A percentile compares a stretch with the other conserved stretches of the same genome.
These are phyloP conservation scores for Komagataella mondaviorum DNA, from an alignment of 805 yeast genomes.

Conservation along the genomic window DNA sequence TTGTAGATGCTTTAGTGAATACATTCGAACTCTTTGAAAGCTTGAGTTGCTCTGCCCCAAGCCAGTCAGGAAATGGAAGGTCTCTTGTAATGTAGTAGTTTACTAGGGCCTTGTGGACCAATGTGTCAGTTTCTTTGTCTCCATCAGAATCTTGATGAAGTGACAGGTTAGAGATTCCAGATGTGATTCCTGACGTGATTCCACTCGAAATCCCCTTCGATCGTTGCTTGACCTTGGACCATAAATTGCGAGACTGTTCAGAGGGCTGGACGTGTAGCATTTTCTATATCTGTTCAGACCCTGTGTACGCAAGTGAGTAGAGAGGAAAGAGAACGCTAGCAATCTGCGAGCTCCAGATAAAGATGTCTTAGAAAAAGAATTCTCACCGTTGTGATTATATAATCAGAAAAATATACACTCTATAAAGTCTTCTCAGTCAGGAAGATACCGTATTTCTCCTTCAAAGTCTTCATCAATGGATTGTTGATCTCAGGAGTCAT, in stretches of 20 bases:
- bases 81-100: conserved; percentile 12
- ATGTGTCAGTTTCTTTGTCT: conserved; percentile 17
- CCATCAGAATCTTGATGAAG: conserved; percentile 20
- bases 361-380: not conserved
- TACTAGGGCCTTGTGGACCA: conserved; percentile 17
- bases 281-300: not conserved
- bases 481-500: conserved; percentile 81
- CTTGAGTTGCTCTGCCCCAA: conserved; percentile 4
- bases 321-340: not conserved
- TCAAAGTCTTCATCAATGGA: conserved; percentile 83
- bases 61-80: conserved; percentile 15
- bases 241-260: conserved; percentile 4
- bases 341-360: not conserved
- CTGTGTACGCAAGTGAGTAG: not conserved
- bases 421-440: conserved; percentile 74
- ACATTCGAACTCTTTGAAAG: conserved; percentile 1
- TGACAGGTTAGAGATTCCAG: not conserved
- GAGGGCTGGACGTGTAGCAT: not conserved
- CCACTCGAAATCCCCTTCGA: conserved; percentile 5
- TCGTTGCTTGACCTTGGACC: conserved; percentile 7
- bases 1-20: not conserved
- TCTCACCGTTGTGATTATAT: not conserved
- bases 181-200: not conserved
- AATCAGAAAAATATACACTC: not conserved
- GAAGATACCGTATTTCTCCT: conserved; percentile 80